Base-by-base conservation (phyloP, 2,329 filamentous ascomycete genomes). In the Trichophyton benhamiae region DNA sequence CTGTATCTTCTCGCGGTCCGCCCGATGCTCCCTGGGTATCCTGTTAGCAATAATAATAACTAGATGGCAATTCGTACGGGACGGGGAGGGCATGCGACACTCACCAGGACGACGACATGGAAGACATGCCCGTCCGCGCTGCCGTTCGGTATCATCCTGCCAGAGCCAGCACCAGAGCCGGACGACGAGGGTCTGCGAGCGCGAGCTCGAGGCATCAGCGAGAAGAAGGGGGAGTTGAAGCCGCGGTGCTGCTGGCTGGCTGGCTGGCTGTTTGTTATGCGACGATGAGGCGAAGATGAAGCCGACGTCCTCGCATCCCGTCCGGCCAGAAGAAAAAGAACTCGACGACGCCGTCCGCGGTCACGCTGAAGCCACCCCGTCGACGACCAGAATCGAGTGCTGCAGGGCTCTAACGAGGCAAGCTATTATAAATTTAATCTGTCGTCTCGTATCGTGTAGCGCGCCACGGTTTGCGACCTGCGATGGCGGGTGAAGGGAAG, bases 1-100 rank as follows among this genome's bases (percentile, higher is more conserved):
- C 87, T 72, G 91, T 94, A 73, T 90, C 86, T 79, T 99, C 94
- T 68, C 84, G 82, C 36, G 94, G 94, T 59, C 94, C 94, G 62
- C 94, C 94, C 58, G 90, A 89, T 53, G 90, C 85, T 65, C 94
- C 94, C 91, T 95, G 70, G 65, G 53, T 57, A 63, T 13, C 11
- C 11, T 6, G 68, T 75, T 17, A 22, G 55, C 65, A 74, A 30
- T 72, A 64, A n/a, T n/a, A n/a, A 20, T 20, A 20, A 20, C 20
- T 20, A 20, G 67, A n/a, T n/a, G 13, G 17, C 1, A 2, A 17
- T 15, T 36, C 30, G 9, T 33, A n/a, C 11, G 27, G 7, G 25
- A 6, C 4, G 25, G 1, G 11, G 52, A 2, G 15, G 20, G n/a
- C 11, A 30, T 15, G 41, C 9, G 27, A 15, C 49, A 15, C 49